phyloP scores from a whole-genome alignment of 225 moss, liverwort and hornwort species.

The Lunularia cruciata region DNA sequence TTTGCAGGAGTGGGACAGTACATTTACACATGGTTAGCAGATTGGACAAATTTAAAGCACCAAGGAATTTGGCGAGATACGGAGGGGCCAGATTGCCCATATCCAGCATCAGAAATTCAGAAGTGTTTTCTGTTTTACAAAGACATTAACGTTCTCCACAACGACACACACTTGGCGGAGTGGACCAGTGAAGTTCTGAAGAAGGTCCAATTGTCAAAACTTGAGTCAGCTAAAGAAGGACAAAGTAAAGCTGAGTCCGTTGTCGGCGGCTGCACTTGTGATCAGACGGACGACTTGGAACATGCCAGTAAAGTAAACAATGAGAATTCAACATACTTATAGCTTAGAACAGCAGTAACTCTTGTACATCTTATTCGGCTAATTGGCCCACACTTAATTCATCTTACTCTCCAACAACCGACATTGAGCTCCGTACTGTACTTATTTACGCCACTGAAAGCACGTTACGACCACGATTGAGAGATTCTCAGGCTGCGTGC shows the following conservation, averaged over 20 bases:
- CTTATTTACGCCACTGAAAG: too few relatives aligned
- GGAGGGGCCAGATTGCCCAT: slow-evolving; percentile 68
- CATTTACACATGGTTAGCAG: slow-evolving; percentile 73
- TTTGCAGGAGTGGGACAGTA: slow-evolving; percentile 76
- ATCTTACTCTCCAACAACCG: too few relatives aligned
- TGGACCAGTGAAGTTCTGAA: slow-evolving; percentile 59
- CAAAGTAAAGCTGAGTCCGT: neutral
- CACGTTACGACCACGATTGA: too few relatives aligned
- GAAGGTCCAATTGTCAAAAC: neutral
- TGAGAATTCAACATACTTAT: too few relatives aligned
- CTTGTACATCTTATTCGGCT: too few relatives aligned
- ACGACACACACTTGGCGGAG: slow-evolving; percentile 50
- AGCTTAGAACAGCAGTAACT: too few relatives aligned
- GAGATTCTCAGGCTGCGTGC: too few relatives aligned
- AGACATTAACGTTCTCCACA: slow-evolving; percentile 56
- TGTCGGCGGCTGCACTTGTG: neutral
- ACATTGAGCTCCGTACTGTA: too few relatives aligned
- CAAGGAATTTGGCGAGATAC: slow-evolving; percentile 71
- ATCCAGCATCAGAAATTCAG: slow-evolving; percentile 38
- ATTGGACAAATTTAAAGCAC: slow-evolving; percentile 55
- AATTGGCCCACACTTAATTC: too few relatives aligned
- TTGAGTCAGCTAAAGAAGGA: neutral
- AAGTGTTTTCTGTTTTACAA: slow-evolving; percentile 68
- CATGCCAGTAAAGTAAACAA: slow-evolving; percentile 1
- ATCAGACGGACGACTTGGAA: neutral